phyloP scores from a whole-genome alignment of 2,329 filamentous ascomycete genomes.

The Byssothecium circinans region DNA sequence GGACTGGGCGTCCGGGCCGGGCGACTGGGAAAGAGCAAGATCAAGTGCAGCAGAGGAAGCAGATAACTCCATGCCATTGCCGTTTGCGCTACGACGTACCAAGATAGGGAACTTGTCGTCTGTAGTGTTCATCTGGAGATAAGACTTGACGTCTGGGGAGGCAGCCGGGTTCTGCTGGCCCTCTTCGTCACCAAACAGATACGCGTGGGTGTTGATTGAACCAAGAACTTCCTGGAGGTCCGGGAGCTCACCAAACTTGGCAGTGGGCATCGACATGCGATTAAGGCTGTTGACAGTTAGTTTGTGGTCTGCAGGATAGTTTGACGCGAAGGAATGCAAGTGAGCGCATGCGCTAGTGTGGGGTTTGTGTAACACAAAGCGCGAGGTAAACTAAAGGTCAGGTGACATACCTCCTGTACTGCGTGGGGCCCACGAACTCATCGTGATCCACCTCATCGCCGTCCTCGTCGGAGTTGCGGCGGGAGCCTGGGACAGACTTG shows the following conservation, averaged over 20 bases:
- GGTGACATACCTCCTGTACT: slow-evolving; percentile 40
- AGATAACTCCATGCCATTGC: slow-evolving; percentile 67
- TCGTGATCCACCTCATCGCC: slow-evolving; percentile 86
- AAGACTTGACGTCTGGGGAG: slow-evolving; percentile 68
- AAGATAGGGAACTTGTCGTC: slow-evolving; percentile 89
- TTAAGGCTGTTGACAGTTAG: slow-evolving; percentile 62
- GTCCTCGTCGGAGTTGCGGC: slow-evolving; percentile 84
- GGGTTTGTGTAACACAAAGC: slow-evolving; percentile 3
- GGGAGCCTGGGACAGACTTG: slow-evolving; percentile 81
- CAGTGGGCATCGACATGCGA: slow-evolving; percentile 91
- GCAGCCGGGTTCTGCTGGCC: slow-evolving; percentile 55
- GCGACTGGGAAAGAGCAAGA: slow-evolving; percentile 70
- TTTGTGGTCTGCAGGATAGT: slow-evolving; percentile 16
- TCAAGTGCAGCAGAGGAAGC: slow-evolving; percentile 80
- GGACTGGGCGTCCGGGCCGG: slow-evolving; percentile 58
- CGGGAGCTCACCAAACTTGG: slow-evolving; percentile 60
- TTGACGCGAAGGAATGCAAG: slow-evolving; percentile 25
- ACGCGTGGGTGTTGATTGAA: slow-evolving; percentile 81
- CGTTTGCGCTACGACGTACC: slow-evolving; percentile 63
- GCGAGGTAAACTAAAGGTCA: not conserved
- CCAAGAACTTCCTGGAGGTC: slow-evolving; percentile 62
- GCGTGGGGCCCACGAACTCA: slow-evolving; percentile 46
- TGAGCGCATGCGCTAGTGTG: slow-evolving; percentile 1
- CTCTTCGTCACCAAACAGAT: slow-evolving; percentile 76
- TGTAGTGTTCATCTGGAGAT: slow-evolving; percentile 69